Base-by-base conservation (phyloP, 2,329 filamentous ascomycete species). In the Neofusicoccum umdonicola region DNA sequence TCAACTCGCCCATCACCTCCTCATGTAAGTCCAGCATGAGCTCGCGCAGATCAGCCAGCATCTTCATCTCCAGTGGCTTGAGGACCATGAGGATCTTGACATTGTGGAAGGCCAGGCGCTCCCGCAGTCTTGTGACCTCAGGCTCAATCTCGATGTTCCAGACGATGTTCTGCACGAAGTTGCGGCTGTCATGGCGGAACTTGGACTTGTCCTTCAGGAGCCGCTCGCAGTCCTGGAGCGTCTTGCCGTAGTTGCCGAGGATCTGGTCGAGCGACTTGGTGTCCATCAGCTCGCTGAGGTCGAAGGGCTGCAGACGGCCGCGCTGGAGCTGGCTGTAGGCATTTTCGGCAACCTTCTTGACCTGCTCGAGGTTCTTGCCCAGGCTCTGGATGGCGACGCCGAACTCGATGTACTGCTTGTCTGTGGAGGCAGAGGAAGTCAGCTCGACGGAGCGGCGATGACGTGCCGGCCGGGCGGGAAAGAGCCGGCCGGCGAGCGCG, bases 401-500 rank as follows among this genome's bases (percentile, higher is more conserved):
- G 19, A 69, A 68, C 35, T 69, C 68, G 39, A 66, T 64, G 64
- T 67, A 69, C n/a, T 67, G 64, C 62, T 66, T 66, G 19, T 66
- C 66, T 68, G 63, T n/a, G 19, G 13, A n/a, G 31, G 45, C 8
- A 19, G 19, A 15, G 19, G 11, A 6, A 17, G 45, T 52, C 35
- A 50, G 34, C 35, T 7, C n/a, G 13, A 61, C 12, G 42, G 17
- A 19, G 42, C 22, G 19, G n/a, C n/a, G n/a, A 22, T 2, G 44
- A 3, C 17, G 57, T 5, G 19, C 39, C 37, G 37, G 37, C 11
- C 37, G 37, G 39, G 56, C 19, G 41, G 44, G 41, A 45, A 44
- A 22, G 44, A 34, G 41, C 27, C 19, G 56, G 22, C 41, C 22
- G 41, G 39, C 12, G 22, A 22, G 22, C 22, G 22, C 22, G 8